Evolutionary conservation across 2,329 filamentous ascomycete species (phyloP).

Genomic region (Hymenoscyphus salicellus): DNA sequence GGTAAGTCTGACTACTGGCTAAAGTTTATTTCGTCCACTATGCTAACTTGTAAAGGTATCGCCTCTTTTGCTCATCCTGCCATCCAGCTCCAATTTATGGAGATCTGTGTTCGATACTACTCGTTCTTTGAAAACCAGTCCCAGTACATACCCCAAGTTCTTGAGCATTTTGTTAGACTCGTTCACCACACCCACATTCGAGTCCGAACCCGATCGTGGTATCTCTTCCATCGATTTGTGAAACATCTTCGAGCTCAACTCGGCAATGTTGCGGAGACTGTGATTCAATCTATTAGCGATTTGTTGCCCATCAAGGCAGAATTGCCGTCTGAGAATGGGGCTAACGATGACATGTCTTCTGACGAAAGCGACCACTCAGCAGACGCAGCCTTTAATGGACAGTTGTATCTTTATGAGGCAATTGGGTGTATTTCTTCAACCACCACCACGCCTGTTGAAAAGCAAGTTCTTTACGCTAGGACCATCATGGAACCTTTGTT

Average conservation of each 20-base stretch:
- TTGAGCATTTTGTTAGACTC: slow-evolving; percentile 87
- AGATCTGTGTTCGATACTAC: slow-evolving; percentile 92
- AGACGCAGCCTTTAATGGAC: slow-evolving; percentile 86
- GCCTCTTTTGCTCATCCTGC: slow-evolving; percentile 84
- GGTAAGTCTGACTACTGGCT: slow-evolving; percentile 51
- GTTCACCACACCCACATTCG: slow-evolving; percentile 85
- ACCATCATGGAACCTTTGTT: slow-evolving; percentile 89
- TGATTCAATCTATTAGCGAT: slow-evolving; percentile 87
- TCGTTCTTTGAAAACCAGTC: slow-evolving; percentile 86
- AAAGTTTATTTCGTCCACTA: slow-evolving; percentile 11
- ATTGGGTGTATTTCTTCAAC: slow-evolving; percentile 90
- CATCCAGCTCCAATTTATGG: slow-evolving; percentile 95
- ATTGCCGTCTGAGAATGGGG: slow-evolving; percentile 69
- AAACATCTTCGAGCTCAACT: slow-evolving; percentile 82
- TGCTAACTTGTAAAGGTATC: slow-evolving; percentile 58
- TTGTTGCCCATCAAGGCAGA: slow-evolving; percentile 89
- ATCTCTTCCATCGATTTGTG: slow-evolving; percentile 88
- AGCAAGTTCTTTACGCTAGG: slow-evolving; percentile 82
- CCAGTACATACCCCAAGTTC: slow-evolving; percentile 75
- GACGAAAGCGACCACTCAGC: slow-evolving; percentile 86
- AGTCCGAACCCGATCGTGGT: slow-evolving; percentile 91
- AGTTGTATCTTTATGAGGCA: slow-evolving; percentile 91
- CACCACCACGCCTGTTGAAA: slow-evolving; percentile 69
- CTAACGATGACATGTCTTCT: slow-evolving; percentile 90
- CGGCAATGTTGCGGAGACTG: slow-evolving; percentile 83